phyloP scores from a whole-genome alignment of 768 basidiomycete species.

The Rhizopogon vulgaris region DNA sequence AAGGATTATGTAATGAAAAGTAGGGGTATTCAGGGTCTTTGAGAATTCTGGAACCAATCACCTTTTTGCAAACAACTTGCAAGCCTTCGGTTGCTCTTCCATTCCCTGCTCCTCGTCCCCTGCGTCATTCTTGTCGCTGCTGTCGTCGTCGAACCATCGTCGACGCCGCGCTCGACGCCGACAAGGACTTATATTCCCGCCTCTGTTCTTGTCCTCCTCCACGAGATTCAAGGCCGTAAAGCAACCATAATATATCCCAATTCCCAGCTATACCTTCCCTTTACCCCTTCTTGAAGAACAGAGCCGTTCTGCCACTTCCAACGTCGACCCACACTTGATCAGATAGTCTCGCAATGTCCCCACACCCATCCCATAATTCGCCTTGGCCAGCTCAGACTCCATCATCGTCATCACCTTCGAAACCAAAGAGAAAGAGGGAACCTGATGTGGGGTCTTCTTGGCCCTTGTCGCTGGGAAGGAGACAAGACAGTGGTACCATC shows the following conservation, averaged over 20 bases:
- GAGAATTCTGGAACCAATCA: slow-evolving; percentile 26
- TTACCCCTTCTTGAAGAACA: slow-evolving; percentile 5
- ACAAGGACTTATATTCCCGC: slow-evolving; percentile 12
- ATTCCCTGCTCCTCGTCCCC: slow-evolving; percentile 22
- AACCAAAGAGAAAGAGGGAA: slow-evolving; percentile 26
- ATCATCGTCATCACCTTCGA: slow-evolving; percentile 21
- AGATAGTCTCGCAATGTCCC: slow-evolving; percentile 27
- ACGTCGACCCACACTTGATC: slow-evolving; percentile 15
- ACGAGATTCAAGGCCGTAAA: slow-evolving; percentile 8
- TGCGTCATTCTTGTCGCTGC: slow-evolving; percentile 18
- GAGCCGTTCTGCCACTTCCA: slow-evolving; percentile 12
- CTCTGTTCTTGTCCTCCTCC: slow-evolving; percentile 21
- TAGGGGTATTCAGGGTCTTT: slow-evolving; percentile 22
- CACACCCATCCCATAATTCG: slow-evolving; percentile 24
- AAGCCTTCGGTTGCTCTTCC: slow-evolving; percentile 25
- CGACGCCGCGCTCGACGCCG: slow-evolving; percentile 18
- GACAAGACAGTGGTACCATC: slow-evolving; percentile 18
- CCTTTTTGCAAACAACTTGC: slow-evolving; percentile 27
- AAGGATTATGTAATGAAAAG: slow-evolving; percentile 17
- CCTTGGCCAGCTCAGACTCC: slow-evolving; percentile 42
- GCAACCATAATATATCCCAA: slow-evolving; percentile 21
- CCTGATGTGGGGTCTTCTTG: slow-evolving; percentile 25
- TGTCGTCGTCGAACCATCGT: slow-evolving; percentile 16
- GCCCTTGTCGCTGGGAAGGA: slow-evolving; percentile 7
- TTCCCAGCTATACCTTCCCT: slow-evolving; percentile 13